Percentiles rank a stretch among this genome's conserved stretches.
Conservation (phyloP, 169 alveolate species). For the Plasmodium gonderi region DNA sequence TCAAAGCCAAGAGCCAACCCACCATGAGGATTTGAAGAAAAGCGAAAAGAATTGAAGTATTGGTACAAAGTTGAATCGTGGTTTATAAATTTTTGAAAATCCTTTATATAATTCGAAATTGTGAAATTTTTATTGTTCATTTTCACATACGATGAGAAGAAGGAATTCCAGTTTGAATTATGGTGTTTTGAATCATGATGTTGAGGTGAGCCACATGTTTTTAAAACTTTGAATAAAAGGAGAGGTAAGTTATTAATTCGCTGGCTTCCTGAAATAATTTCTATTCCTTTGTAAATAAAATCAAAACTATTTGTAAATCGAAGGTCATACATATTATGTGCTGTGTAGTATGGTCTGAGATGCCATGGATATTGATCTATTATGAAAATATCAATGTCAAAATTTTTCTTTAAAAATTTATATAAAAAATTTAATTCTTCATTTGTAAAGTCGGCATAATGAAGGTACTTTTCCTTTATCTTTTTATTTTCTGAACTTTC, state of each 20-base stretch:
- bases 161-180: not conserved
- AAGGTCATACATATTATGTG: conserved; percentile 29
- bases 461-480: conserved; percentile 21
- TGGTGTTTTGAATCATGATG: too few species aligned
- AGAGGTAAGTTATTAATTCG: conserved; percentile 43
- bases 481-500: not conserved
- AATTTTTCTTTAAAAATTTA: conserved; percentile 21
- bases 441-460: conserved; percentile 33
- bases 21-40: conserved; percentile 53
- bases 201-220: not conserved
- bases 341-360: conserved; percentile 45
- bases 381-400: conserved; percentile 14
- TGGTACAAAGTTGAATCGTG: conserved; percentile 12
- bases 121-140: not conserved
- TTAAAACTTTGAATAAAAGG: conserved; percentile 2
- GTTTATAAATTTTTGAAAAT: conserved; percentile 3
- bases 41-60: conserved; percentile 37
- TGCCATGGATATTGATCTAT: conserved; percentile 45
- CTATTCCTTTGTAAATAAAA: conserved; percentile 41
- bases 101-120: not conserved
- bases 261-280: conserved; percentile 64
- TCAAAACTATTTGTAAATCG: conserved; percentile 59
- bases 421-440: conserved; percentile 26
- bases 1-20: conserved; percentile 64
- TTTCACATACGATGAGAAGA: not conserved